Conservation (phyloP, 768 basidiomycete species). For the Lentinula lateritia region DNA sequence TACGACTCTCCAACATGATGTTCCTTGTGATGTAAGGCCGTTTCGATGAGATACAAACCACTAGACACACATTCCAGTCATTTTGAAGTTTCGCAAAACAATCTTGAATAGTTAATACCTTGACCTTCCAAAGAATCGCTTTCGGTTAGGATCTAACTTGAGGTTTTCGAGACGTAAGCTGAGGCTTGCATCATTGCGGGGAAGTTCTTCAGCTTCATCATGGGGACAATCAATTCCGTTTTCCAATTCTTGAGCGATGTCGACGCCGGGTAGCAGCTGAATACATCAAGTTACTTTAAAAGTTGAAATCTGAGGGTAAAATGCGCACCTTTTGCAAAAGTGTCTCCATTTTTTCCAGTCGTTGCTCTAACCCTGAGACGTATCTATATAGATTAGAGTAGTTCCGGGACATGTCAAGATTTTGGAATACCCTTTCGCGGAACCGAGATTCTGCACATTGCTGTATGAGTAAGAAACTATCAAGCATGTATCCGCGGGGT, state of each 20-base stretch:
- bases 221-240: constrained; percentile 22
- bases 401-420: not conserved
- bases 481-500: constrained; percentile 15
- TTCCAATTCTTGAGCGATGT: constrained; percentile 57
- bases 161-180: constrained; percentile 28
- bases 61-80: constrained; percentile 21
- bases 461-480: not conserved
- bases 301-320: not conserved
- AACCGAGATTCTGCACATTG: constrained; percentile 43
- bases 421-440: constrained; percentile 48
- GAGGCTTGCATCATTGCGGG: constrained; percentile 28
- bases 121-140: constrained; percentile 46
- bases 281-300: constrained; percentile 11
- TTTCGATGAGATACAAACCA: constrained; percentile 44
- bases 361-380: constrained; percentile 55
- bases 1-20: constrained; percentile 38
- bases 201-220: constrained; percentile 7
- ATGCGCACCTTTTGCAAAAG: constrained; percentile 44
- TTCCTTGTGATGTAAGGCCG: constrained; percentile 52
- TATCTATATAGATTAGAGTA: constrained; percentile 41
- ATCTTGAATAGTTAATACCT: constrained; percentile 19
- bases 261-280: constrained; percentile 51
- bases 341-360: constrained; percentile 61
- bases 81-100: not conserved
- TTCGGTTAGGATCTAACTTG: constrained; percentile 29